These are phyloP conservation scores for Boletus vinaceobasis DNA, from an alignment of 768 basidiomycete genomes.

Conservation along the genomic window DNA sequence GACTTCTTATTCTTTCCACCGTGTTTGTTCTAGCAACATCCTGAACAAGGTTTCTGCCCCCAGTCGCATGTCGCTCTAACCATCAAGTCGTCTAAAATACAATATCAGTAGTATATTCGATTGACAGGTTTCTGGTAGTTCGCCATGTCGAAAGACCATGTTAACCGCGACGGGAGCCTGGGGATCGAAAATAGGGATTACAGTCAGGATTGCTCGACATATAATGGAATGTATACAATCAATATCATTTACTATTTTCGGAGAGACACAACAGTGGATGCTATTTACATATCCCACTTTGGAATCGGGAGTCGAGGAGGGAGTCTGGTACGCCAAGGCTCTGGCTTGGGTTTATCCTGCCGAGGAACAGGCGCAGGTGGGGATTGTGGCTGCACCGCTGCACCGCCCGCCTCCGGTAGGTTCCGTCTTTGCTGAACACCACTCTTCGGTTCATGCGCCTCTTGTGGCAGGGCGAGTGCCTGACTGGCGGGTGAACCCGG, in stretches of 20 bases:
- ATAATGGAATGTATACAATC: background rate
- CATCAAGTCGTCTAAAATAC: too few relatives aligned
- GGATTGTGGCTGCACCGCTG: background rate
- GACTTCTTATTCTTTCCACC: too few relatives aligned
- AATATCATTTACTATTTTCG: background rate
- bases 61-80: too few relatives aligned
- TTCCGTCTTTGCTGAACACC: background rate
- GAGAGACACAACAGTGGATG: background rate
- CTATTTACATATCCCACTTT: slow-evolving; percentile 26
- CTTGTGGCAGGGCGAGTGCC: background rate
- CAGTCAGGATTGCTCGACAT: background rate
- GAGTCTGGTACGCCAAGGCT: slow-evolving; percentile 24
- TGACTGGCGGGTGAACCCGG: slow-evolving; percentile 11
- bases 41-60: too few relatives aligned
- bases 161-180: too few relatives aligned
- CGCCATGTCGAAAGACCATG: too few relatives aligned
- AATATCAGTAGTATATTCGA: too few relatives aligned
- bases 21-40: too few relatives aligned
- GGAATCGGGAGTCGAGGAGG: slow-evolving; percentile 31
- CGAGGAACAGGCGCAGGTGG: background rate
- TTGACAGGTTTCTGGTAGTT: too few relatives aligned
- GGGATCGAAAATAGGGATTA: background rate
- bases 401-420: background rate
- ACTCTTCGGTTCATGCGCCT: background rate
- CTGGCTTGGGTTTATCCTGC: slow-evolving; percentile 6